A percentile compares a stretch with the other conserved stretches of the same genome.
These are phyloP conservation scores for Begonia masoniana DNA, from an alignment of 306 rosid species.

Conservation along the genomic window DNA sequence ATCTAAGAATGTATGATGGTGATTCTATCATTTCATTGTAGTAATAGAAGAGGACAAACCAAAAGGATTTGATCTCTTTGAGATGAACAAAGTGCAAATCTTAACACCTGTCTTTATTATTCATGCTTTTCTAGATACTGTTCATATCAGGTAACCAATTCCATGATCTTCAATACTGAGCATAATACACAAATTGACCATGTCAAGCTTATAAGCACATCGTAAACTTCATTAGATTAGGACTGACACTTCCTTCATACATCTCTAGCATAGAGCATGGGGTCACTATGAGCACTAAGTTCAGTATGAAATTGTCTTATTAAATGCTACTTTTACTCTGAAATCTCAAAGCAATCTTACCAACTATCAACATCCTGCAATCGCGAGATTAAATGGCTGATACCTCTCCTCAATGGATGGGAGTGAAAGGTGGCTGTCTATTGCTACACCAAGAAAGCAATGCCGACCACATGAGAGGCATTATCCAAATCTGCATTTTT, in stretches of 20 bases:
- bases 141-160: conserved; percentile 19
- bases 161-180: conserved; percentile 15
- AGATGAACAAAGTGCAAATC: not conserved
- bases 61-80: not conserved
- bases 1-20: too few relatives aligned
- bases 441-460: conserved; percentile 95
- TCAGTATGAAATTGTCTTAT: conserved; percentile 50
- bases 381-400: conserved; percentile 66
- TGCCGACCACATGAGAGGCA: conserved; percentile 96
- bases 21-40: not conserved
- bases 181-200: conserved; percentile 12
- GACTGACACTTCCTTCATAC: too few relatives aligned
- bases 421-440: conserved; percentile 71
- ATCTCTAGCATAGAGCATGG: conserved; percentile 32
- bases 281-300: conserved; percentile 61
- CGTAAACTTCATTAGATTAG: conserved; percentile 14
- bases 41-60: too few relatives aligned
- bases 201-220: conserved; percentile 23
- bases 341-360: conserved; percentile 98
- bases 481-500: conserved; percentile 99
- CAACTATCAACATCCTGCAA: conserved; percentile 97
- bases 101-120: conserved; percentile 10
- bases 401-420: conserved; percentile 88
- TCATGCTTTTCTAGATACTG: conserved; percentile 1
- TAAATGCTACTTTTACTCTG: conserved; percentile 56